A percentile compares a stretch with the other conserved stretches of the same genome.
phyloP scores from a whole-genome alignment of 1,284 basidiomycete species.

The Ustilago curta region DNA sequence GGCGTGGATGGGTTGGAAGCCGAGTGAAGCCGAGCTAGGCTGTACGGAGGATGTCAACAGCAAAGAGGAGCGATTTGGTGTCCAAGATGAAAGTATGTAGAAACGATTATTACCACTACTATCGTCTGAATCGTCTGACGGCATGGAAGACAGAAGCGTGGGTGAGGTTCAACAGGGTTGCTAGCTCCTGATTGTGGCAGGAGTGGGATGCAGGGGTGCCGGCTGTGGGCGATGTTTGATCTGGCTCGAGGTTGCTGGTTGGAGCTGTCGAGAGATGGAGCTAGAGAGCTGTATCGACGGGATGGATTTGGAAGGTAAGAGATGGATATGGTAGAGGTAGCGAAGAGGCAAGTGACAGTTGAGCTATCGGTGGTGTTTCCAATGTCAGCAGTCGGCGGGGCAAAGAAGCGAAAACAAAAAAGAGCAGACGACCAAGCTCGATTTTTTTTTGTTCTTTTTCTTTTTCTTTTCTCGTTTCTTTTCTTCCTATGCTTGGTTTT shows the following conservation, averaged over 20 bases:
- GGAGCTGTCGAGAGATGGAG: neutral
- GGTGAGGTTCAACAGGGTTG: slow-evolving; percentile 50
- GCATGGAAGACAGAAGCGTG: slow-evolving; percentile 51
- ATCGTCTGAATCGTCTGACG: slow-evolving; percentile 60
- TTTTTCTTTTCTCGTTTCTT: neutral
- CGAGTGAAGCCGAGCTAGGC: slow-evolving; percentile 11
- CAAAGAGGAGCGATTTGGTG: neutral
- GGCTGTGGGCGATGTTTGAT: slow-evolving; percentile 27
- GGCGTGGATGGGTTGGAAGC: slow-evolving; percentile 29
- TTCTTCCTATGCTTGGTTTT: slow-evolving; percentile 5
- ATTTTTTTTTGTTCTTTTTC: slow-evolving; percentile 11
- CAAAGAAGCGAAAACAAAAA: slow-evolving; percentile 2
- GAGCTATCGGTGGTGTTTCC: neutral
- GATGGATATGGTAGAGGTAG: neutral
- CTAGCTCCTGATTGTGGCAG: slow-evolving; percentile 47
- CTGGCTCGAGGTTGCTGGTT: neutral
- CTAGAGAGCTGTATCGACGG: slow-evolving; percentile 3
- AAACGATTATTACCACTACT: slow-evolving; percentile 55
- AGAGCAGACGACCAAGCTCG: slow-evolving; percentile 14
- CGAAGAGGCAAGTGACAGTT: neutral
- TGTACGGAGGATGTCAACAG: slow-evolving; percentile 22
- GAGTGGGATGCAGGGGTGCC: slow-evolving; percentile 37
- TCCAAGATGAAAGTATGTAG: slow-evolving; percentile 19
- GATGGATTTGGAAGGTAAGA: slow-evolving; percentile 7
- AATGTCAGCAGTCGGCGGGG: slow-evolving; percentile 2